A percentile compares a stretch with the other conserved stretches of the same genome.
phyloP scores from a whole-genome alignment of 208 protist species.

The Crithidia fasciculata region DNA sequence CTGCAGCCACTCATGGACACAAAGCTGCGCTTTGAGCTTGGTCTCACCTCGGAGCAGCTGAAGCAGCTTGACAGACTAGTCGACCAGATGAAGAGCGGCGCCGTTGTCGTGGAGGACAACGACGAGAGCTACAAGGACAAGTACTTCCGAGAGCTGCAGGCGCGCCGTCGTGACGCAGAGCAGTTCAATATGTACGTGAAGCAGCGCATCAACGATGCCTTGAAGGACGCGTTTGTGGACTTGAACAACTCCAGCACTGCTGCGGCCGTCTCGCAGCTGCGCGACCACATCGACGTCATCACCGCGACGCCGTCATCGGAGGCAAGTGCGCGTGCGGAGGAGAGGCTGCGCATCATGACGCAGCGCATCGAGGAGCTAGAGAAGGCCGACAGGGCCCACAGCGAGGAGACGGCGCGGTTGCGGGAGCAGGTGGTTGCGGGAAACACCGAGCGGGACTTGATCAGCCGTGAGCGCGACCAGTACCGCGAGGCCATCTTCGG shows the following conservation, averaged over 20 bases:
- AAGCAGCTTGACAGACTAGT: slow-evolving; percentile 81
- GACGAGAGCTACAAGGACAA: slow-evolving; percentile 79
- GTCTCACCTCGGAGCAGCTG: slow-evolving; percentile 82
- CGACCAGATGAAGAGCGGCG: slow-evolving; percentile 83
- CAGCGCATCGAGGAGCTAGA: slow-evolving; percentile 72
- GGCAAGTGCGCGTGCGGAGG: slow-evolving; percentile 25
- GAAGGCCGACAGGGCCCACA: slow-evolving; percentile 61
- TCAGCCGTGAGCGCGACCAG: slow-evolving; percentile 76
- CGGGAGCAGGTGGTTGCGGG: slow-evolving; percentile 65
- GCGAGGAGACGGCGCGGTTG: slow-evolving; percentile 45
- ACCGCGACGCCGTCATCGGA: slow-evolving; percentile 26
- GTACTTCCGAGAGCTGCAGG: slow-evolving; percentile 74
- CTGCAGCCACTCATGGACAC: slow-evolving; percentile 89
- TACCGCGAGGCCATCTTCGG: slow-evolving; percentile 84
- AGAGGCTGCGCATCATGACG: slow-evolving; percentile 44
- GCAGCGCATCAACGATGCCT: slow-evolving; percentile 66
- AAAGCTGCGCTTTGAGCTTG: slow-evolving; percentile 85
- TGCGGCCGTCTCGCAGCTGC: slow-evolving; percentile 54
- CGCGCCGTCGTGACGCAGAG: slow-evolving; percentile 65
- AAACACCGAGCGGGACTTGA: slow-evolving; percentile 58
- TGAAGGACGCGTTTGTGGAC: slow-evolving; percentile 61
- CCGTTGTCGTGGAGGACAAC: slow-evolving; percentile 64
- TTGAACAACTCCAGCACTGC: slow-evolving; percentile 39
- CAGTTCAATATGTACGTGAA: slow-evolving; percentile 85
- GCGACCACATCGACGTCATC: slow-evolving; percentile 73